Base-by-base conservation (phyloP, 2,329 filamentous ascomycete genomes). In the Teratosphaeria nubilosa region DNA sequence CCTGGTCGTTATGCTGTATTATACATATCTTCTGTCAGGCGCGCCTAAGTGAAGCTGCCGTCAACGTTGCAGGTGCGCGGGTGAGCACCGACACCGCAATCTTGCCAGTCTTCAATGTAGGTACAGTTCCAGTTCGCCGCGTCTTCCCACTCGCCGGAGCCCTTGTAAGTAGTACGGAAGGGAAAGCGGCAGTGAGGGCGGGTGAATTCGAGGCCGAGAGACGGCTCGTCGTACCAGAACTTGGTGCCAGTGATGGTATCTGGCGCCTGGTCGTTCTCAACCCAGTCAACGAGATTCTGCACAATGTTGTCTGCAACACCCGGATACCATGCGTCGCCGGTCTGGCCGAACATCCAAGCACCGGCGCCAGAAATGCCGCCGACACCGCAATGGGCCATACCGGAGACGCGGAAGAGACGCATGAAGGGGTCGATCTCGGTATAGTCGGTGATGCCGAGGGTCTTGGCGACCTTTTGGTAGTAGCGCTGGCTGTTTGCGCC, bases 381-480 rank as follows among this genome's bases (percentile, higher is more conserved):
- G 1, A 65, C 63, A 77, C 76, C 61, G 64, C 80, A 83, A 66
- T 83, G 81, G 1, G 68, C 72, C 71, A 81, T 79, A 6, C 80
- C 82, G 58, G 67, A 77, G 66, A 78, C 78, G 32, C 74, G 74
- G 71, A 83, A 83, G 67, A 74, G 77, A 53, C 80, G 75, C 53
- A 76, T 64, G 64, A 74, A 74, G 56, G 69, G 65, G 56, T 74
- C 73, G 11, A 70, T 68, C 9, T 69, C 71, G 16, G 70, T 71
- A 58, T 76, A 72, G 51, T 72, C 62, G 56, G 31, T 22, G 27
- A 74, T 62, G 34, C 65, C 71, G 61, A 77, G 75, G 32, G 67
- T 64, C 27, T 62, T n/a, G 2, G 71, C 68, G 3, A 80, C 75
- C 52, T 78, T 72, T 53, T 78, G 69, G 67, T 80, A 80, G 72